These are phyloP conservation scores for Entamoeba moshkovskii DNA, from an alignment of 208 protist species.

Conservation along the genomic window DNA sequence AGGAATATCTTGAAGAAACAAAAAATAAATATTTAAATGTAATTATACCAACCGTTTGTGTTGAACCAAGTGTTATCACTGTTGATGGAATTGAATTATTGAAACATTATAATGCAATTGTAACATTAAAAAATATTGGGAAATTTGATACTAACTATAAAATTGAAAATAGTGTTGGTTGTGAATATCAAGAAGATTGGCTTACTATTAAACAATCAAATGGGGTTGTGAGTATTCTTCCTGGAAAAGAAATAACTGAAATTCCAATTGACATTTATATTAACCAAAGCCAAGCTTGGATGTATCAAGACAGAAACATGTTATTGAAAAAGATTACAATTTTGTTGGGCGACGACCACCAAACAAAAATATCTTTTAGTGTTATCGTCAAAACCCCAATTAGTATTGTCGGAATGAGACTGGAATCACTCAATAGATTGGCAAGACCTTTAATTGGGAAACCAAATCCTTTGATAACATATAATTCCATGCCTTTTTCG, in stretches of 20 bases:
- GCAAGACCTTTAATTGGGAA: not conserved
- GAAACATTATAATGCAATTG: not conserved
- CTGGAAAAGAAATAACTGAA: not conserved
- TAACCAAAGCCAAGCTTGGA: not conserved
- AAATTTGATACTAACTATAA: not conserved
- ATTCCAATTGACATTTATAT: not conserved
- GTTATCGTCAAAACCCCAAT: not conserved
- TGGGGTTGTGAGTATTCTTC: not conserved
- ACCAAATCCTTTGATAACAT: not conserved
- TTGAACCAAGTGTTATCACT: not conserved
- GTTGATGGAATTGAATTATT: not conserved
- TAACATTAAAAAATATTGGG: not conserved
- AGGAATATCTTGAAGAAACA: not conserved
- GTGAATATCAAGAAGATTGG: not conserved
- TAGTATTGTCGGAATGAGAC: not conserved
- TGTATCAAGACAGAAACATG: not conserved
- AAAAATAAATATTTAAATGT: not conserved
- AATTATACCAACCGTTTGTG: not conserved
- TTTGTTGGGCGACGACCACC: not conserved
- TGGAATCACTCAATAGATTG: not conserved
- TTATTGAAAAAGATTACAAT: not conserved
- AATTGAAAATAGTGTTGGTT: not conserved
- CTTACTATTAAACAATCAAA: not conserved
- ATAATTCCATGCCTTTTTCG: not conserved
- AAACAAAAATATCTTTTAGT: not conserved